Conservation (phyloP, 768 basidiomycete species). For the Tulasnella calospora region DNA sequence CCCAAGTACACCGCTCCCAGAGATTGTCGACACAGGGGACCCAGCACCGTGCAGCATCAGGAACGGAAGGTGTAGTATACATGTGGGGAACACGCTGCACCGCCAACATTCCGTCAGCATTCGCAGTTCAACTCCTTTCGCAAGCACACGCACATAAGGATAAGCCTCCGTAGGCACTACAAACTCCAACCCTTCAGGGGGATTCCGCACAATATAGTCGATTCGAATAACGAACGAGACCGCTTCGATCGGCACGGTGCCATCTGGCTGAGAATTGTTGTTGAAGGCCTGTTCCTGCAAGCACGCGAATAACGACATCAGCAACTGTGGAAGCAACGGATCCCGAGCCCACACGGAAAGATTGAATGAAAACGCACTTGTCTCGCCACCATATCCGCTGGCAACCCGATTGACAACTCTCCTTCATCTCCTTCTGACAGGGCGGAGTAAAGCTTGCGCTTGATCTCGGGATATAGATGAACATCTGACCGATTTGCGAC, state of each 20-base stretch:
- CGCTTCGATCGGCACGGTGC: conserved; percentile 34
- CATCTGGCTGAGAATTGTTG: conserved; percentile 55
- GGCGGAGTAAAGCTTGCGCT: conserved; percentile 85
- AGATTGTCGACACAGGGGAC: conserved; percentile 93
- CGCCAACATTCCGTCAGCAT: conserved; percentile 3
- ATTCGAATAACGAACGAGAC: conserved; percentile 56
- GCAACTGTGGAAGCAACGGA: neutral
- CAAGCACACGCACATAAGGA: conserved; percentile 61
- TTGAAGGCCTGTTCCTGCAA: conserved; percentile 58
- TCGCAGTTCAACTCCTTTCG: neutral
- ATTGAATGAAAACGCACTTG: conserved; percentile 44
- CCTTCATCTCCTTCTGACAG: conserved; percentile 90
- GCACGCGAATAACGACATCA: neutral
- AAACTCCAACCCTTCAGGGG: conserved; percentile 80
- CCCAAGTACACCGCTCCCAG: conserved; percentile 98
- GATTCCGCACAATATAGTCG: conserved; percentile 74
- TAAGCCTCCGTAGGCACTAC: conserved; percentile 74
- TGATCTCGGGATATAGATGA: conserved; percentile 87
- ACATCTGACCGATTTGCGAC: conserved; percentile 68
- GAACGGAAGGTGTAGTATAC: conserved; percentile 80
- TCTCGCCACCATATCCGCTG: conserved; percentile 62
- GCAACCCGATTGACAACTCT: conserved; percentile 85
- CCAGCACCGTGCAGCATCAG: conserved; percentile 95
- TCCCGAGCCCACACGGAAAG: neutral
- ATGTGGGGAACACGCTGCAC: conserved; percentile 84